Percentiles rank a stretch among this genome's conserved stretches.
These are phyloP conservation scores for Candida odintsovae DNA, from an alignment of 805 yeast species.

Conservation along the genomic window DNA sequence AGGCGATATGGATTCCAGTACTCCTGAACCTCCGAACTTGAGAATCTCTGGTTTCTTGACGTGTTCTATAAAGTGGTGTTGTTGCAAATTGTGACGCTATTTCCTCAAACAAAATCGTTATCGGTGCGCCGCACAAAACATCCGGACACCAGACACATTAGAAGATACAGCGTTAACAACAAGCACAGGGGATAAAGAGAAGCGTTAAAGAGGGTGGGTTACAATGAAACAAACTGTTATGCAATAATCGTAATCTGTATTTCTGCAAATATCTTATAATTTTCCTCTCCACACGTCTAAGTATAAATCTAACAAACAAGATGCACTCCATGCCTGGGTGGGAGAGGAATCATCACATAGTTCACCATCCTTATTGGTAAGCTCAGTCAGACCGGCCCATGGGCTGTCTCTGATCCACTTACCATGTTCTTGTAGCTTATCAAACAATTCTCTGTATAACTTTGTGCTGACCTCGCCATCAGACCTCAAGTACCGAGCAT, in stretches of 20 bases:
- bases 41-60: neutral
- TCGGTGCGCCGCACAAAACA: conserved; percentile 28
- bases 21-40: neutral
- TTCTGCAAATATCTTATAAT: neutral
- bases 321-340: conserved; percentile 94
- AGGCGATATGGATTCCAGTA: too few species aligned
- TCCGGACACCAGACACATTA: conserved; percentile 26
- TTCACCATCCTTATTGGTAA: conserved; percentile 84
- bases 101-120: neutral
- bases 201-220: too few species aligned
- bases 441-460: conserved; percentile 52
- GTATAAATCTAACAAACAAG: conserved; percentile 77
- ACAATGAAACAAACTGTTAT: too few species aligned
- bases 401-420: conserved; percentile 67
- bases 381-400: conserved; percentile 93
- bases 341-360: conserved; percentile 85
- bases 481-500: conserved; percentile 29
- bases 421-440: conserved; percentile 58
- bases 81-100: neutral
- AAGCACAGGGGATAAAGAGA: too few species aligned
- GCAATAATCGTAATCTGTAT: neutral
- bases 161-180: too few species aligned
- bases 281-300: conserved; percentile 47
- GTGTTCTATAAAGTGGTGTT: neutral
- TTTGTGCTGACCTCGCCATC: conserved; percentile 39